Evolutionary conservation across 345 rosid genomes (phyloP).

Genomic region (Mercurialis annua): DNA sequence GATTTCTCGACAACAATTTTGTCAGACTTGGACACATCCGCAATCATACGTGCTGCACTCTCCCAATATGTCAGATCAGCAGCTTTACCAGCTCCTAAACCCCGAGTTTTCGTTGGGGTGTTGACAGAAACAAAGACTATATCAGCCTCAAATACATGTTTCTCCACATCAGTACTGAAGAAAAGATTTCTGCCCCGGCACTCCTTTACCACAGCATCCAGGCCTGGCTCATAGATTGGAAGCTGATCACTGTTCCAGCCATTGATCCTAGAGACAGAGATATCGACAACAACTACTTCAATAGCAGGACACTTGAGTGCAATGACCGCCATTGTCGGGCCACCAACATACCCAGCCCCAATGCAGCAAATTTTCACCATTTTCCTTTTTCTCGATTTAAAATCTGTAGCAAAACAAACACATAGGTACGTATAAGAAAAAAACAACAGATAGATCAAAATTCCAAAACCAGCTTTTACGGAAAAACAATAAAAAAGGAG

Average conservation of each 20-base stretch:
- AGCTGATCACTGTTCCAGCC: slow-evolving; percentile 93
- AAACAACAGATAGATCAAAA: background rate
- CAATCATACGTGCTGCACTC: slow-evolving; percentile 93
- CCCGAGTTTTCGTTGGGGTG: slow-evolving; percentile 85
- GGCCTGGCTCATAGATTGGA: slow-evolving; percentile 93
- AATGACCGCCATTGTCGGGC: slow-evolving; percentile 95
- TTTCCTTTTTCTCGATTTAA: slow-evolving; percentile 22
- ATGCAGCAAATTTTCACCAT: slow-evolving; percentile 99
- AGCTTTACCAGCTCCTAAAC: slow-evolving; percentile 95
- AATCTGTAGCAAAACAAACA: slow-evolving; percentile 16
- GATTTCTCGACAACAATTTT: slow-evolving; percentile 95
- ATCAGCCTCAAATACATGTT: slow-evolving; percentile 74
- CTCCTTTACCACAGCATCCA: slow-evolving; percentile 71
- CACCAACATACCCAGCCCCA: slow-evolving; percentile 97
- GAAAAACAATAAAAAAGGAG: too few relatives aligned
- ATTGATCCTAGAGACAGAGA: slow-evolving; percentile 63
- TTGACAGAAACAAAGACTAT: slow-evolving; percentile 90
- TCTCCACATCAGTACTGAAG: slow-evolving; percentile 92
- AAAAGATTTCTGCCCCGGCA: slow-evolving; percentile 86
- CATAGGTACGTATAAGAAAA: background rate
- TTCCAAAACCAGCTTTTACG: too few relatives aligned
- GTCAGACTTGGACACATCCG: slow-evolving; percentile 82
- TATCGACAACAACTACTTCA: slow-evolving; percentile 88
- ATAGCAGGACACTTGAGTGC: slow-evolving; percentile 85
- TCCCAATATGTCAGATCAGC: slow-evolving; percentile 97